These are phyloP conservation scores for Cordyceps tenuipes DNA, from an alignment of 2,329 filamentous ascomycete species.

Conservation along the genomic window DNA sequence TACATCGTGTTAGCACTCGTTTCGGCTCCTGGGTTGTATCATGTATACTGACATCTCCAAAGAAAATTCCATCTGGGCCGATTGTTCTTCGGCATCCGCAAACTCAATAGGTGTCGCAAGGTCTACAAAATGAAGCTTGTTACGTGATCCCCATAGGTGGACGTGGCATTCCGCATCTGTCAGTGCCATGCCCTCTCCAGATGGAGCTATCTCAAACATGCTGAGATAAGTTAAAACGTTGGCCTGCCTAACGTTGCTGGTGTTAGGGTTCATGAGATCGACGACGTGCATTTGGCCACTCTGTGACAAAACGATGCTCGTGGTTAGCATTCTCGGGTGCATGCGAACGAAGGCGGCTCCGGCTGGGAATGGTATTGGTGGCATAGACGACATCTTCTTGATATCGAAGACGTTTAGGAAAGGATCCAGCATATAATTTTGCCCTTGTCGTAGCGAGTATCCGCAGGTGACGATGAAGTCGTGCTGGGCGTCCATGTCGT, in stretches of 20 bases:
- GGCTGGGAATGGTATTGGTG: constrained; percentile 85
- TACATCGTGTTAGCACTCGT: constrained; percentile 22
- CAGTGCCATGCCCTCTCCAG: constrained; percentile 76
- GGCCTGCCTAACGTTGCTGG: constrained; percentile 75
- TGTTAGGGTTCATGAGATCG: constrained; percentile 88
- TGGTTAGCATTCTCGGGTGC: constrained; percentile 93
- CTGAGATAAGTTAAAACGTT: constrained; percentile 68
- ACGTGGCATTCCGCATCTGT: constrained; percentile 71
- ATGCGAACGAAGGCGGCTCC: constrained; percentile 92
- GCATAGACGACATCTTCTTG: constrained; percentile 78
- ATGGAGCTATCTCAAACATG: constrained; percentile 78
- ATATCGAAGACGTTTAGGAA: constrained; percentile 94
- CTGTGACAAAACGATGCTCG: constrained; percentile 86
- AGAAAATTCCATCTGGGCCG: constrained; percentile 58
- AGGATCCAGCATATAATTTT: constrained; percentile 75
- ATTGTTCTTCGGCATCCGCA: constrained; percentile 54
- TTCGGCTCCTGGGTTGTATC: background rate
- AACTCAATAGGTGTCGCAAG: constrained; percentile 71
- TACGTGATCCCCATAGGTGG: constrained; percentile 80
- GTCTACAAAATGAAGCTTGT: constrained; percentile 81
- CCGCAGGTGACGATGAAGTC: constrained; percentile 95
- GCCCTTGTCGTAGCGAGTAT: constrained; percentile 69
- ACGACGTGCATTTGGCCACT: constrained; percentile 92
- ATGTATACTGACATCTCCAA: constrained; percentile 52
- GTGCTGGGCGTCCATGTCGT: constrained; percentile 94